These are phyloP conservation scores for Annulohypoxylon maeteangense DNA, from an alignment of 495 filamentous ascomycete genomes.

Conservation along the genomic window DNA sequence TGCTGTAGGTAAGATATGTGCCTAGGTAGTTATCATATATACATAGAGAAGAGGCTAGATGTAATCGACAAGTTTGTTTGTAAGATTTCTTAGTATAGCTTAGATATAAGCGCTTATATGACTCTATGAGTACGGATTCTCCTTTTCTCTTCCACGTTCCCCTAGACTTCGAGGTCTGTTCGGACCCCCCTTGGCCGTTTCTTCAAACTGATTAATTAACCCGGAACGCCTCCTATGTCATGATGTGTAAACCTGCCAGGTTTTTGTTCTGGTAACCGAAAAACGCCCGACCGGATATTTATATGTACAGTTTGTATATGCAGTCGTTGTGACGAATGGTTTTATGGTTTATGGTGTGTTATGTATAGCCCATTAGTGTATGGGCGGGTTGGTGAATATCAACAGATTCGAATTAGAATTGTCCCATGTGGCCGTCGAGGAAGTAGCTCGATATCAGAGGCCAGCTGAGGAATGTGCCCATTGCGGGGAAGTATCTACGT, in stretches of 20 bases:
- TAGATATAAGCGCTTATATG: conserved; percentile 14
- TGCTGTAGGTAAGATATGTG: conserved; percentile 11
- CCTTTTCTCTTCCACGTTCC: conserved; percentile 1
- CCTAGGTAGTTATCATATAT: neutral
- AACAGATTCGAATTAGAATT: conserved; percentile 13
- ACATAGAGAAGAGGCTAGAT: conserved; percentile 16
- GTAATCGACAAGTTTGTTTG: conserved; percentile 1
- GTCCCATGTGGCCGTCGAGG: conserved; percentile 34
- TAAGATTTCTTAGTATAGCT: conserved; percentile 1
- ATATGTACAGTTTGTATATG: neutral
- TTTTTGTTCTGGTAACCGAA: conserved; percentile 11
- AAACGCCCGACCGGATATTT: conserved; percentile 27
- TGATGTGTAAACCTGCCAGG: conserved; percentile 17
- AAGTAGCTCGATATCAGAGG: conserved; percentile 16
- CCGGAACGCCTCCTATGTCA: conserved; percentile 38
- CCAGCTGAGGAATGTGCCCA: conserved; percentile 38
- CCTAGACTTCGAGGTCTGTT: neutral
- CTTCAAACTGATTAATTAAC: conserved; percentile 21
- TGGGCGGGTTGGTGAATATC: neutral
- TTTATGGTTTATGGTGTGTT: conserved; percentile 7
- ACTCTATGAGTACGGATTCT: conserved; percentile 11
- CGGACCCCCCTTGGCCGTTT: neutral
- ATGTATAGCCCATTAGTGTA: conserved; percentile 8
- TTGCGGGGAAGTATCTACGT: conserved; percentile 40
- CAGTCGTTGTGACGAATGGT: conserved; percentile 2